Conservation (phyloP, 2,329 filamentous ascomycete species). For the Xylariales sp. region DNA sequence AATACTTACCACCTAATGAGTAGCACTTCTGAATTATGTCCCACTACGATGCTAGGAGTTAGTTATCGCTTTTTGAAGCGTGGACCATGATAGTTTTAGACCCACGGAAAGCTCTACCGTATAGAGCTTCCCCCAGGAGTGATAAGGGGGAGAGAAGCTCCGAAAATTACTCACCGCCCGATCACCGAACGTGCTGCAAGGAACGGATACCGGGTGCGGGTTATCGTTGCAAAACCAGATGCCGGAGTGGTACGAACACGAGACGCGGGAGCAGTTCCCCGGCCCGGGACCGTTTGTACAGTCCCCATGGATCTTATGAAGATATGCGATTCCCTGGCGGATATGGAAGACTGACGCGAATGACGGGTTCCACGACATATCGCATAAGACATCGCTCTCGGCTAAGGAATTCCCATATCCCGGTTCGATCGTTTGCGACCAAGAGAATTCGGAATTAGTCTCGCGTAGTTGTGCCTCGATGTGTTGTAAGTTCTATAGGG, state of each 20-base stretch:
- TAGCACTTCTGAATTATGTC: conserved; percentile 39
- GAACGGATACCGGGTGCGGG: conserved; percentile 27
- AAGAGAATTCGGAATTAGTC: conserved; percentile 25
- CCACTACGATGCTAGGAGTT: neutral
- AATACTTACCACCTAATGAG: conserved; percentile 25
- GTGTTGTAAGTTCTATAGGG: conserved; percentile 15
- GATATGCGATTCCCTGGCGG: conserved; percentile 31
- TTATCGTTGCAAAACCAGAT: conserved; percentile 41
- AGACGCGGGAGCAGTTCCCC: conserved; percentile 35
- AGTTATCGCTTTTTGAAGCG: neutral
- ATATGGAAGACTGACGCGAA: conserved; percentile 38
- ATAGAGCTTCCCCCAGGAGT: neutral
- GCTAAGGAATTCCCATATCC: neutral
- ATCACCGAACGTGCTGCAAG: conserved; percentile 35
- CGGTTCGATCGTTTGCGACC: conserved; percentile 12
- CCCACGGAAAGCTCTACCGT: neutral
- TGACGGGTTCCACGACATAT: conserved; percentile 22
- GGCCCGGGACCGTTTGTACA: conserved; percentile 37
- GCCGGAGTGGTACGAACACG: conserved; percentile 36
- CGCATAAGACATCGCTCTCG: conserved; percentile 25
- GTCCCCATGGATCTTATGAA: conserved; percentile 31
- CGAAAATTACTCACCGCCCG: conserved; percentile 16
- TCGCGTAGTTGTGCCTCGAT: conserved; percentile 34
- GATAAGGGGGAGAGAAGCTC: neutral
- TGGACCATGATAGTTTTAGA: neutral